Evolutionary conservation across 805 yeast species (phyloP).

Genomic region (Cyberlindnera petersonii): DNA sequence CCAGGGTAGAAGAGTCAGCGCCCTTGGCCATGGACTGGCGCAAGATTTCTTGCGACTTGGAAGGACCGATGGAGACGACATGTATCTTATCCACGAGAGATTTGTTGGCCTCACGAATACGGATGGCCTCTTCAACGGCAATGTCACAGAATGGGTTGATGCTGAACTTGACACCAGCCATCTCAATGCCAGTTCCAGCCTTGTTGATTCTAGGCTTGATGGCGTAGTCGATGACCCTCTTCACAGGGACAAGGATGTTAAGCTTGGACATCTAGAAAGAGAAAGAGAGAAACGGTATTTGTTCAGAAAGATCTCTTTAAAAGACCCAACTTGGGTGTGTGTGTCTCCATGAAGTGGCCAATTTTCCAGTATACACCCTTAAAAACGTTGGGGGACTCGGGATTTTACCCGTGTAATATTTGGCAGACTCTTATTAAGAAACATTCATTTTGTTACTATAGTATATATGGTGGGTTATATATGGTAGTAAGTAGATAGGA

Average conservation of each 20-base stretch:
- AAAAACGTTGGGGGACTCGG: too few relatives aligned
- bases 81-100: conserved; percentile 74
- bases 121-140: conserved; percentile 92
- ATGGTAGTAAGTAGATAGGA: too few relatives aligned
- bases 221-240: conserved; percentile 92
- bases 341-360: too few relatives aligned
- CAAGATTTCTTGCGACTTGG: conserved; percentile 82
- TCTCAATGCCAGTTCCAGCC: conserved; percentile 72
- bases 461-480: too few relatives aligned
- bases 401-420: too few relatives aligned
- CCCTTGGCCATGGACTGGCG: conserved; percentile 94
- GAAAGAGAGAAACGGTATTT: background rate
- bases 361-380: too few relatives aligned
- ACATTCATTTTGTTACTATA: too few relatives aligned
- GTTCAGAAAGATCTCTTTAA: too few relatives aligned
- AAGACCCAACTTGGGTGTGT: too few relatives aligned
- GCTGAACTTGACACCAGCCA: conserved; percentile 85
- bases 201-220: conserved; percentile 89
- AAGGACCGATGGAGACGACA: conserved; percentile 87
- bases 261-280: conserved; percentile 40
- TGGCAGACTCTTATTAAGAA: too few relatives aligned
- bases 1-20: conserved; percentile 77
- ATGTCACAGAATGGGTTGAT: conserved; percentile 98
- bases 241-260: conserved; percentile 86
- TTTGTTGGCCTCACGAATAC: conserved; percentile 64